A percentile compares a stretch with the other conserved stretches of the same genome.
Conservation (phyloP, 768 basidiomycete genomes). For the Clathrus columnatus region DNA sequence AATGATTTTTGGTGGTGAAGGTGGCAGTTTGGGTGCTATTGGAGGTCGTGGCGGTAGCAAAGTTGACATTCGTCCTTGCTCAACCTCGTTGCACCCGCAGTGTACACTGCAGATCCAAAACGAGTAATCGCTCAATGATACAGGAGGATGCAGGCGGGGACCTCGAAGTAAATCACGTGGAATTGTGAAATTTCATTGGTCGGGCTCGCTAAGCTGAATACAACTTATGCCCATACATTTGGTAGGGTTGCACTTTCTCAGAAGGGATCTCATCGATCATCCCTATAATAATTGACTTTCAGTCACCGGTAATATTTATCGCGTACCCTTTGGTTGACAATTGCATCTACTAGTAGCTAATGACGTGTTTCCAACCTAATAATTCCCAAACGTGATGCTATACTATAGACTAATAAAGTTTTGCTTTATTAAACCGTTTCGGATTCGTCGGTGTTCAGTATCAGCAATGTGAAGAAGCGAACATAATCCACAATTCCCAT, state of each 20-base stretch:
- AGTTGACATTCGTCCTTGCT: not conserved
- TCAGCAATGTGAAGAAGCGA: constrained; percentile 49
- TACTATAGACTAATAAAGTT: not conserved
- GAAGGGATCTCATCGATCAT: no score
- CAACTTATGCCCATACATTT: no score
- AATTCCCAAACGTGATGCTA: not conserved
- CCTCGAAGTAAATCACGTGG: constrained; percentile 15
- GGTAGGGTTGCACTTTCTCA: no score
- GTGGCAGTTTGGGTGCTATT: constrained; percentile 21
- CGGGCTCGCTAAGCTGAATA: no score
- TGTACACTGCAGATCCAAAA: no score
- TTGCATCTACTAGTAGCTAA: not conserved
- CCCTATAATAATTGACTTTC: no score
- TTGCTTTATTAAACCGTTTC: constrained; percentile 1
- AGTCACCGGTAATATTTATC: not conserved
- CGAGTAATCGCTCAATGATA: constrained; percentile 29
- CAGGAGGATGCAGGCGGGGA: constrained; percentile 28
- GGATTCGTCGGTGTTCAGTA: constrained; percentile 61
- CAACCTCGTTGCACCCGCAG: not conserved
- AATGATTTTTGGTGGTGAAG: constrained; percentile 34
- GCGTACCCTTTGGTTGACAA: not conserved
- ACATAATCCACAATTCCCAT: not conserved
- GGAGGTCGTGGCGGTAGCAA: constrained; percentile 27
- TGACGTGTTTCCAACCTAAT: not conserved
- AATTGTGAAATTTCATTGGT: no score